These are phyloP conservation scores for Leptographium flavum DNA, from an alignment of 2,329 filamentous ascomycete species.

Conservation along the genomic window DNA sequence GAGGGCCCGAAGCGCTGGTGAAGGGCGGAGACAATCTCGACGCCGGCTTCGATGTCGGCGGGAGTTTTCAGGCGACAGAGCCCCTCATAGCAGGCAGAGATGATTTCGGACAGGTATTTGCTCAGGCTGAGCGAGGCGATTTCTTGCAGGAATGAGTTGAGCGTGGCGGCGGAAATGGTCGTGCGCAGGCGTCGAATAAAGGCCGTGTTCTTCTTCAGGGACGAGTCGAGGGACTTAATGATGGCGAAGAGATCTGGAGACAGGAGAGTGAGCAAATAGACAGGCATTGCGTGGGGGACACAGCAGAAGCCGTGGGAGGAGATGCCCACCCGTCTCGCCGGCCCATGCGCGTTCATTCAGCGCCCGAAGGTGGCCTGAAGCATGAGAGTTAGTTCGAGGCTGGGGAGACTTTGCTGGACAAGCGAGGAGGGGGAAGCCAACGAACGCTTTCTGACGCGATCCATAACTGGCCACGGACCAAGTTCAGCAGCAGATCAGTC, in stretches of 20 bases:
- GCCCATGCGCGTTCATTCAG: slow-evolving; percentile 81
- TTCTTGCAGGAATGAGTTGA: slow-evolving; percentile 76
- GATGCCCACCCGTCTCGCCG: slow-evolving; percentile 65
- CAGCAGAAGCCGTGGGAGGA: not conserved
- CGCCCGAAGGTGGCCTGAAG: slow-evolving; percentile 72
- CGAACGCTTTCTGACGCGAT: slow-evolving; percentile 51
- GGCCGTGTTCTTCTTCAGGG: slow-evolving; percentile 93
- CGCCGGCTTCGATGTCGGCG: slow-evolving; percentile 80
- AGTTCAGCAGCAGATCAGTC: not conserved
- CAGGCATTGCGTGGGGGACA: not conserved
- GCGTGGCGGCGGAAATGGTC: slow-evolving; percentile 65
- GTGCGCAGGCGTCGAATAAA: slow-evolving; percentile 95
- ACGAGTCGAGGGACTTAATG: slow-evolving; percentile 74
- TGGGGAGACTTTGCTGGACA: not conserved
- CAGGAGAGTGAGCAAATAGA: slow-evolving; percentile 5
- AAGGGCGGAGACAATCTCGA: slow-evolving; percentile 87
- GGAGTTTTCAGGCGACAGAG: slow-evolving; percentile 82
- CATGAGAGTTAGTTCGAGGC: not conserved
- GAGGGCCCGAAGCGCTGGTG: slow-evolving; percentile 85
- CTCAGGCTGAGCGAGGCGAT: slow-evolving; percentile 81
- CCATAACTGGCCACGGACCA: slow-evolving; percentile 33
- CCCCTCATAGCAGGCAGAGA: slow-evolving; percentile 89
- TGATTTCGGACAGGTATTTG: slow-evolving; percentile 95
- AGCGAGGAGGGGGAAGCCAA: slow-evolving; percentile 5
- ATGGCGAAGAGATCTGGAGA: slow-evolving; percentile 60